Evolutionary conservation across 257 asterid species (phyloP).

Genomic region (Nemophila menziesii): DNA sequence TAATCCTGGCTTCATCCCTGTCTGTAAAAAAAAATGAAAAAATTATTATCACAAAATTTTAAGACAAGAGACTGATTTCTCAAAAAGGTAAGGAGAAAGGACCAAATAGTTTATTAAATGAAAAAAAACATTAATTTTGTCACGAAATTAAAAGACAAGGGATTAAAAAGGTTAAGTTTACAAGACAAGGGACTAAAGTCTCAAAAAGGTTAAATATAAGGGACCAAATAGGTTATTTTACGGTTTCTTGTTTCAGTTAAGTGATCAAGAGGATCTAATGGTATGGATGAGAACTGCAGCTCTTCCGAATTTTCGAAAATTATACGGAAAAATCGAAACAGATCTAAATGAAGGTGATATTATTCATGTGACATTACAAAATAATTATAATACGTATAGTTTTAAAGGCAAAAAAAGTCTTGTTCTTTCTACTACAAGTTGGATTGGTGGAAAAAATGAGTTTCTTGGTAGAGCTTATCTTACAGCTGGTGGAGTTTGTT

Average conservation of each 20-base stretch:
- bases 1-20: no score
- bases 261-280: constrained; percentile 70
- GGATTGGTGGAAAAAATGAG: constrained; percentile 87
- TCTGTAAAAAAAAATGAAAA: no score
- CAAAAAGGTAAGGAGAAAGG: no score
- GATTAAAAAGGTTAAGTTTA: no score
- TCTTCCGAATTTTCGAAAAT: constrained; percentile 80
- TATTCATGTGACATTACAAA: constrained; percentile 41
- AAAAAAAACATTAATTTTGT: no score
- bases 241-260: constrained; percentile 64
- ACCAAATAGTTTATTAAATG: no score
- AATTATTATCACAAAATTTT: no score
- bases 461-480: constrained; percentile 80
- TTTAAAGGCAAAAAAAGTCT: constrained; percentile 77
- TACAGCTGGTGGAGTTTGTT: constrained; percentile 72
- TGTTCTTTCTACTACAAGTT: constrained; percentile 80
- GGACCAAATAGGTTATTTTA: no score
- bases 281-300: constrained; percentile 98
- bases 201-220: no score
- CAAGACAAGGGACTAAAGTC: no score
- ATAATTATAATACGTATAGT: constrained; percentile 70
- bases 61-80: no score
- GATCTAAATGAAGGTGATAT: constrained; percentile 45
- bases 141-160: no score
- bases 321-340: constrained; percentile 64